phyloP scores from a whole-genome alignment of 495 filamentous ascomycete genomes.

The Hyaloscypha finlandica region DNA sequence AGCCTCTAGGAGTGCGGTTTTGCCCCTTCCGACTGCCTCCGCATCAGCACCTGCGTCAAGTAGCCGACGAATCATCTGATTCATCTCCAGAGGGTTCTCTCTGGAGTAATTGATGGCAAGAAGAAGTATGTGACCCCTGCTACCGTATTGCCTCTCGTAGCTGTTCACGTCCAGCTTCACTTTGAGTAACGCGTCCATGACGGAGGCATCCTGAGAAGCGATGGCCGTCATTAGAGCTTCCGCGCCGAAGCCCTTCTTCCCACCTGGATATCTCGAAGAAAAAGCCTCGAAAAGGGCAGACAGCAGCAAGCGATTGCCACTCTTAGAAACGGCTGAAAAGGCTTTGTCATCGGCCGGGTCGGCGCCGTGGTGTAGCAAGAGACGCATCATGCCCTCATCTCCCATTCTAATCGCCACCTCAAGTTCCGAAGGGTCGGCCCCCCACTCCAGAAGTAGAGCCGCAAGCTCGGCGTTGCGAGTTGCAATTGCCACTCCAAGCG shows the following conservation, averaged over 20 bases:
- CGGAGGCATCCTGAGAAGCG: not conserved
- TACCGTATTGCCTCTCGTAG: conserved; percentile 6
- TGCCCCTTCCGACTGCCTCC: not conserved
- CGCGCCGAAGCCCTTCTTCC: conserved; percentile 15
- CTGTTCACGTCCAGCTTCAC: conserved; percentile 11
- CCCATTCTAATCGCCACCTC: conserved; percentile 5
- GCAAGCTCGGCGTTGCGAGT: not conserved
- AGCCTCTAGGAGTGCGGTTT: not conserved
- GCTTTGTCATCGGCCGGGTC: conserved; percentile 18
- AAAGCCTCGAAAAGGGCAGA: conserved; percentile 19
- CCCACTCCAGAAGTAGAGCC: not conserved
- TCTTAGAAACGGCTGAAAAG: conserved; percentile 16
- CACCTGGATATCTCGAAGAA: conserved; percentile 16
- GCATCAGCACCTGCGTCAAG: not conserved
- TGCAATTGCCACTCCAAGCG: not conserved
- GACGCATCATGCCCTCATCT: conserved; percentile 13
- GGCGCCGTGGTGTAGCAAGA: conserved; percentile 12
- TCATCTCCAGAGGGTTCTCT: too few species aligned
- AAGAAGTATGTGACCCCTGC: conserved; percentile 4
- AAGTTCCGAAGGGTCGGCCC: not conserved
- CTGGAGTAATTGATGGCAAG: conserved; percentile 4
- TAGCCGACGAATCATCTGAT: not conserved
- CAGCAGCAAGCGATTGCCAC: too few species aligned
- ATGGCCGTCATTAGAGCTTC: conserved; percentile 4
- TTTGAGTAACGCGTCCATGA: not conserved